phyloP scores from a whole-genome alignment of 495 filamentous ascomycete genomes.

The Penicillium verhagenii region DNA sequence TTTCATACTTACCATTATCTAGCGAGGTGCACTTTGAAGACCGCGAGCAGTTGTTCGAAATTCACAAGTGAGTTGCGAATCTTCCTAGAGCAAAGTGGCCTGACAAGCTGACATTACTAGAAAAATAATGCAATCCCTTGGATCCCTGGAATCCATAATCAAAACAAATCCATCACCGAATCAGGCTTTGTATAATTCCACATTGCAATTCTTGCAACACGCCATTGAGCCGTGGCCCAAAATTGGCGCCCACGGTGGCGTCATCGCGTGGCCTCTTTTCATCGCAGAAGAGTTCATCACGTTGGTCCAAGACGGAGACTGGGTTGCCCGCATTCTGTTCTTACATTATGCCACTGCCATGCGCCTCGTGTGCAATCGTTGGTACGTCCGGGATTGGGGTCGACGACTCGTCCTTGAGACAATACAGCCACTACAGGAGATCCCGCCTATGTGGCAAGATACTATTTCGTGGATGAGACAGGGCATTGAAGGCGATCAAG shows the following conservation, averaged over 20 bases:
- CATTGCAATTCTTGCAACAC: constrained; percentile 31
- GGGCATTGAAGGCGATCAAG: constrained; percentile 15
- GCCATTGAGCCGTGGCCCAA: constrained; percentile 36
- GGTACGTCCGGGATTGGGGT: constrained; percentile 40
- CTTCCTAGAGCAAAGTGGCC: background rate
- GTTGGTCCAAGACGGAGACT: constrained; percentile 32
- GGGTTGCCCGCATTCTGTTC: constrained; percentile 38
- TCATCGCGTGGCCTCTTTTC: constrained; percentile 39
- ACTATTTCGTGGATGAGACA: constrained; percentile 35
- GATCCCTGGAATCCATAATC: constrained; percentile 17
- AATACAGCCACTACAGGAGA: constrained; percentile 27
- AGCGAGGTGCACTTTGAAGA: constrained; percentile 5
- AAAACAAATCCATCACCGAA: constrained; percentile 14
- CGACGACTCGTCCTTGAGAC: constrained; percentile 35
- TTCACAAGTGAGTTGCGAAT: constrained; percentile 22
- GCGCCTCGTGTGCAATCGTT: constrained; percentile 37
- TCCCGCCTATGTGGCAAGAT: constrained; percentile 31
- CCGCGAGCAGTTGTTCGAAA: constrained; percentile 11
- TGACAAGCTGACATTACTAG: constrained; percentile 3
- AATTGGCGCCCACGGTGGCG: constrained; percentile 30
- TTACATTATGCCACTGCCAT: constrained; percentile 37
- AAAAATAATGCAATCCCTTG: constrained; percentile 25
- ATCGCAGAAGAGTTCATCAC: constrained; percentile 29
- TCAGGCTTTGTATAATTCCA: constrained; percentile 18
- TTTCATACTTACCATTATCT: background rate